These are phyloP conservation scores for Pseudomassariella vexata DNA, from an alignment of 2,329 filamentous ascomycete genomes.

Conservation along the genomic window DNA sequence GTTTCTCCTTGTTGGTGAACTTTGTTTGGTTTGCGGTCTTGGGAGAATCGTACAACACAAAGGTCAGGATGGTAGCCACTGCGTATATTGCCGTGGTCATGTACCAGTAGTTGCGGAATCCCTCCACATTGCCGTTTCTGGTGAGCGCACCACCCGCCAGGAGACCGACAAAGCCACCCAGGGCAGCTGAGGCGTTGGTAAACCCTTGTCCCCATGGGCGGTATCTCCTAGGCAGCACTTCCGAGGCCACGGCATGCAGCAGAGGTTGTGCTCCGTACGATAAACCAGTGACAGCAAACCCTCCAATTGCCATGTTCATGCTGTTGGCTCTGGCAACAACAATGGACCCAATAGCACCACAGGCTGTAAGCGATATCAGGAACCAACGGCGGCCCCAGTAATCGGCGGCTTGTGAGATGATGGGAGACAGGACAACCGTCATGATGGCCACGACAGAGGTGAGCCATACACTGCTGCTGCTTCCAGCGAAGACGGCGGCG, in stretches of 20 bases:
- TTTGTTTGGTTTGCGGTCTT: slow-evolving; percentile 17
- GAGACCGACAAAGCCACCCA: slow-evolving; percentile 26
- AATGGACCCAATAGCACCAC: slow-evolving; percentile 27
- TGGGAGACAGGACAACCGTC: slow-evolving; percentile 28
- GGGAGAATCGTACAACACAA: slow-evolving; percentile 28
- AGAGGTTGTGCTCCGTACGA: slow-evolving; percentile 31
- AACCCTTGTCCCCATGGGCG: slow-evolving; percentile 29
- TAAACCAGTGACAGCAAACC: slow-evolving; percentile 28
- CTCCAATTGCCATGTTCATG: slow-evolving; percentile 30
- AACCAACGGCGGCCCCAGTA: slow-evolving; percentile 37
- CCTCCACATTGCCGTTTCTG: slow-evolving; percentile 20
- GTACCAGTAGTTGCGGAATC: slow-evolving; percentile 31
- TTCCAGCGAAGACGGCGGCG: slow-evolving; percentile 17
- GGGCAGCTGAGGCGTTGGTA: slow-evolving; percentile 21
- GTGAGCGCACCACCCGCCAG: slow-evolving; percentile 28
- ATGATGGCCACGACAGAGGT: slow-evolving; percentile 28
- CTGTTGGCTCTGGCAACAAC: slow-evolving; percentile 27
- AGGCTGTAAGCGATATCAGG: slow-evolving; percentile 27
- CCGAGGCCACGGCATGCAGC: slow-evolving; percentile 30
- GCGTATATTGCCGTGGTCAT: slow-evolving; percentile 23
- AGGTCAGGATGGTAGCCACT: slow-evolving; percentile 19
- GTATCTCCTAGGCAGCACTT: slow-evolving; percentile 31
- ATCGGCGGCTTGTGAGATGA: slow-evolving; percentile 33
- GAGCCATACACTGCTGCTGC: slow-evolving; percentile 25
- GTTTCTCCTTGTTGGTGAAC: slow-evolving; percentile 23